phyloP scores from a whole-genome alignment of 345 rosid genomes.

The Eucalyptus polybractea region DNA sequence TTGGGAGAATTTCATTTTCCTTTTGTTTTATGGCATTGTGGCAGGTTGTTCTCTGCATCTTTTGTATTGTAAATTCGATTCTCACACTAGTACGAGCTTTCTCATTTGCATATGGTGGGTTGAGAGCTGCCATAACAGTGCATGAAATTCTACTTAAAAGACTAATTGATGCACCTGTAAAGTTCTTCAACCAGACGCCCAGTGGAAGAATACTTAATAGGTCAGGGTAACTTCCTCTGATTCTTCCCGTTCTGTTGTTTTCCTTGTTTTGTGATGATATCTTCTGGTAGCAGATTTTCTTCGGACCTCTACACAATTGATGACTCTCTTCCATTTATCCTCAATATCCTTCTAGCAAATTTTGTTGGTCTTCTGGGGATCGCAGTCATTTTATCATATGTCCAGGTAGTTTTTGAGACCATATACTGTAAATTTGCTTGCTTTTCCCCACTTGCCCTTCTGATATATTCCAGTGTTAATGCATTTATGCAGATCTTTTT shows the following conservation, averaged over 20 bases:
- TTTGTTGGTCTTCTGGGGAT: conserved; percentile 84
- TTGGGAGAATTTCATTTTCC: background rate
- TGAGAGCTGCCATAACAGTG: conserved; percentile 66
- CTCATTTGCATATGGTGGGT: conserved; percentile 91
- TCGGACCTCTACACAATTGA: conserved; percentile 90
- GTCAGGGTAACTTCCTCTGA: conserved; percentile 16
- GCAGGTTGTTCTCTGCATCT: conserved; percentile 68
- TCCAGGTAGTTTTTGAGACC: conserved; percentile 44
- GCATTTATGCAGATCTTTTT: conserved; percentile 44
- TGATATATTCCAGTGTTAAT: background rate
- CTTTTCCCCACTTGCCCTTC: background rate
- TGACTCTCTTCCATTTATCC: conserved; percentile 93
- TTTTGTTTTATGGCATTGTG: background rate
- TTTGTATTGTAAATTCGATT: conserved; percentile 61
- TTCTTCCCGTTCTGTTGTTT: background rate
- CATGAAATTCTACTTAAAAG: conserved; percentile 51
- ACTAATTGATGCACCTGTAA: conserved; percentile 70
- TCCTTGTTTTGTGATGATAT: background rate
- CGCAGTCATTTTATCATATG: conserved; percentile 68
- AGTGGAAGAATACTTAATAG: conserved; percentile 91
- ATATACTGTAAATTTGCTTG: background rate
- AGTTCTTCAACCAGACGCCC: conserved; percentile 95
- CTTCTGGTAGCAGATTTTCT: conserved; percentile 45
- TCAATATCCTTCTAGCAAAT: conserved; percentile 89
- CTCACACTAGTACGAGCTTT: conserved; percentile 83